Base-by-base conservation (phyloP, 78 protist species). In the Dictyostelium intermedium region DNA sequence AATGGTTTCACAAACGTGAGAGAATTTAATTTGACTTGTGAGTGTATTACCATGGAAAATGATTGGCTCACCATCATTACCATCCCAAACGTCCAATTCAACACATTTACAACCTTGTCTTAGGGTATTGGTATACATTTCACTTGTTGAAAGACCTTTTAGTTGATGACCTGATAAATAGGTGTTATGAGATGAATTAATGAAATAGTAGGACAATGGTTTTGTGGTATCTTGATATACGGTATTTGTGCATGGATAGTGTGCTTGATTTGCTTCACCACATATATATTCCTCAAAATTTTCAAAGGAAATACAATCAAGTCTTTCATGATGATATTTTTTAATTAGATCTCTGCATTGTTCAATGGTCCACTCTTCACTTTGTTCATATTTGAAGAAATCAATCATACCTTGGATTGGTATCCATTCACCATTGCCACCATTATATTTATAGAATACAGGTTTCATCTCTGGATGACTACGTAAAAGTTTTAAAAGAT, bases 31-130 rank as follows among this genome's bases (percentile, higher is more conserved):
- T 69, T 87, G 85, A 30, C 95, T 10, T 3, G 98, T 97, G n/a
- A 96, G 92, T 16, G 99, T 98, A 85, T 91, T 89, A 37, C 99
- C 99, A 93, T 98, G 99, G 91, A 85, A 91, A 72, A 98, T 91
- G 53, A 97, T 73, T 23, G 99, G 99, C 60, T 96, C 96, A 9
- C 95, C 97, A 34, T 98, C 95, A 23, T 53, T 43, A 2, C 98
- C 99, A 81, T 98, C 99, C 98, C 98, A 98, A 35, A 92, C 91
- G 32, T 98, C 99, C 45, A 92, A 53, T 84, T 97, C 98, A 10
- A 97, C 95, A 84, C 98, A 97, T 41, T 97, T 93, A 43, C 98
- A 96, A 53, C 97, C 97, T 0, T 47, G n/a, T 63, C 56, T 93
- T 0, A 97, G 82, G 35, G 91, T 77, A 0, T 39, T 47, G 0